Base-by-base conservation (phyloP, 2,329 filamentous ascomycete genomes). In the Diatrype stigma region DNA sequence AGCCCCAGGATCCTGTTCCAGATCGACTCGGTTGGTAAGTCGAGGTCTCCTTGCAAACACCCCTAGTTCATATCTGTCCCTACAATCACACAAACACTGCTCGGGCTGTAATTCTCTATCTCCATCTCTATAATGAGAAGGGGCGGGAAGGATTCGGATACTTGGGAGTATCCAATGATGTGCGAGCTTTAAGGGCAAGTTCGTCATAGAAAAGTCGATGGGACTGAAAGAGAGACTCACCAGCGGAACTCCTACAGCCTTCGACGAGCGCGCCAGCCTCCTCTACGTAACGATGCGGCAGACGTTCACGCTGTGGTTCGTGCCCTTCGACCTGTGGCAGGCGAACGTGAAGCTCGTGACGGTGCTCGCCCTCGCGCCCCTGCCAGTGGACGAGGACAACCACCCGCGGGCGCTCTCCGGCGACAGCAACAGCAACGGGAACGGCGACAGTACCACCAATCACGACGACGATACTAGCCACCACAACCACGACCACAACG, bases 251-350 rank as follows among this genome's bases (percentile, higher is more conserved):
- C n/a, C n/a, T 11, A 44, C 2, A 87, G 88, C 86, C 16, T 89
- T 85, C 61, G 89, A 95, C 63, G 72, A 84, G 60, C 62, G 75
- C 2, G 81, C 79, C 21, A 73, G 82, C 38, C 76, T 80, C n/a
- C 80, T 96, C 46, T 96, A 90, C 68, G 78, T 91, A 46, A 80
- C 80, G 34, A 79, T 94, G 54, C 80, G 76, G 38, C 91, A 96
- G 67, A 76, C 84, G 48, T 94, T 96, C 70, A 78, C 83, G 28
- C 74, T 94, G 59, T 93, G 87, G 82, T 76, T 89, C 58, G 67
- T 95, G 17, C 90, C 90, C 3, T 84, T 91, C 63, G 59, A 53
- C 1, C 55, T 67, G 12, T 87, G 92, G 72, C 76, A 79, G 38
- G 80, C 87, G 3, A 77, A 80, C 1, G 87, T 89, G 14, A 75